phyloP scores from a whole-genome alignment of 1,139 yeast genomes.

The Geotrichum macrosporum region DNA sequence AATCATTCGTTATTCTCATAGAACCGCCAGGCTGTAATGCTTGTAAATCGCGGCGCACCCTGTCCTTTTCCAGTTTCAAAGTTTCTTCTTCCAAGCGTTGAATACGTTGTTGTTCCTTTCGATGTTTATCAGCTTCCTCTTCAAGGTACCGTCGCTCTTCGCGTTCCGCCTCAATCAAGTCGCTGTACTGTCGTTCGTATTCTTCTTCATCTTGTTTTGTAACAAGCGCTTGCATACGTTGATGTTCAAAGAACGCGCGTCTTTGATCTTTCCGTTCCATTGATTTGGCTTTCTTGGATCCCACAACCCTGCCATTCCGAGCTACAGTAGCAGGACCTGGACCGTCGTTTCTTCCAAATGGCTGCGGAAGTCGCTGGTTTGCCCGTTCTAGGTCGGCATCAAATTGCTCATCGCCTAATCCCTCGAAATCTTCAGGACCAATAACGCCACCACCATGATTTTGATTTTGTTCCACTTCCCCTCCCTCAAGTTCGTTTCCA shows the following conservation, averaged over 20 bases:
- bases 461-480: too few relatives aligned
- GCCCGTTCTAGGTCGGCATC: constrained; percentile 17
- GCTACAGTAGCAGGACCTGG: neutral
- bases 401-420: constrained; percentile 5
- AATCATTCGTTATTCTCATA: neutral
- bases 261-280: constrained; percentile 22
- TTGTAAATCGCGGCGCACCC: constrained; percentile 5
- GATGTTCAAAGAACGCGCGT: constrained; percentile 22
- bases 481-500: too few relatives aligned
- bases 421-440: constrained; percentile 21
- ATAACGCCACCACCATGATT: constrained; percentile 15
- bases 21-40: neutral
- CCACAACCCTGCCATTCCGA: too few relatives aligned
- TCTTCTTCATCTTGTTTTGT: constrained; percentile 18
- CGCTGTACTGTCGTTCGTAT: constrained; percentile 21
- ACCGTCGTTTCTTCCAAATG: neutral
- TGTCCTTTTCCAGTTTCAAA: neutral
- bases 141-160: constrained; percentile 13
- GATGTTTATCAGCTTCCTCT: constrained; percentile 10
- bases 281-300: constrained; percentile 23
- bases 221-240: constrained; percentile 19
- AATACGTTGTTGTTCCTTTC: neutral
- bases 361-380: constrained; percentile 3
- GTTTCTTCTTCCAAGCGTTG: constrained; percentile 5
- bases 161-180: constrained; percentile 11